Base-by-base conservation (phyloP, 2,329 filamentous ascomycete genomes). In the Diplodia scrobiculata region DNA sequence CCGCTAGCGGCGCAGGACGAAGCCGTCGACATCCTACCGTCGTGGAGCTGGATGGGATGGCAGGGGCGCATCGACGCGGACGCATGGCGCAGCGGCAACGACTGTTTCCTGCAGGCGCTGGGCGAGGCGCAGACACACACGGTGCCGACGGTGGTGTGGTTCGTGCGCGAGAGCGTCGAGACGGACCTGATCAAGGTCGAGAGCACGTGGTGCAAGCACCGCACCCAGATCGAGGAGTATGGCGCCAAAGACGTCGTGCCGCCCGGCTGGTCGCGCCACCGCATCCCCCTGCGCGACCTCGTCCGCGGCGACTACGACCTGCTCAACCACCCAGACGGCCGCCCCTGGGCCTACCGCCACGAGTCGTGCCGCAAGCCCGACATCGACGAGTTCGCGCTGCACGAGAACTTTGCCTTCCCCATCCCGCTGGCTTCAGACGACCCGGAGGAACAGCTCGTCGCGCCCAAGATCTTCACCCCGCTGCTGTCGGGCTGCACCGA, bases 21-120 rank as follows among this genome's bases (percentile, higher is more conserved):
- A 29, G 36, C 41, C 13, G n/a, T 6, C 4, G 62, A 63, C 27
- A 25, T 45, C 6, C 51, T 64, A 3, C 62, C 62, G 11, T 54
- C 34, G 10, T 69, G 68, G 68, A 68, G 66, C 17, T 69, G 68
- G 68, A 66, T 63, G 50, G 68, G 63, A 27, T 69, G 68, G 68
- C 52, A 69, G 58, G 68, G 68, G 5, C 62, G 48, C 38, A 64
- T 64, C 48, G 32, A 54, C 48, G 6, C 36, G 5, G 21, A 14
- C 5, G 25, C 48, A n/a, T 53, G 62, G 48, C 38, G 53, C 7
- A 62, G 58, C n/a, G 58, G 58, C 17, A 50, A 50, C 41, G 58
- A 62, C 58, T 62, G 34, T 13, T 32, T 62, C 10, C n/a, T 62
- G 45, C 29, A 34, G 9, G 9, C 41, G 17, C 48, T 48, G 45